These are phyloP conservation scores for Curvularia hawaiiensis DNA, from an alignment of 2,329 filamentous ascomycete genomes.

Conservation along the genomic window DNA sequence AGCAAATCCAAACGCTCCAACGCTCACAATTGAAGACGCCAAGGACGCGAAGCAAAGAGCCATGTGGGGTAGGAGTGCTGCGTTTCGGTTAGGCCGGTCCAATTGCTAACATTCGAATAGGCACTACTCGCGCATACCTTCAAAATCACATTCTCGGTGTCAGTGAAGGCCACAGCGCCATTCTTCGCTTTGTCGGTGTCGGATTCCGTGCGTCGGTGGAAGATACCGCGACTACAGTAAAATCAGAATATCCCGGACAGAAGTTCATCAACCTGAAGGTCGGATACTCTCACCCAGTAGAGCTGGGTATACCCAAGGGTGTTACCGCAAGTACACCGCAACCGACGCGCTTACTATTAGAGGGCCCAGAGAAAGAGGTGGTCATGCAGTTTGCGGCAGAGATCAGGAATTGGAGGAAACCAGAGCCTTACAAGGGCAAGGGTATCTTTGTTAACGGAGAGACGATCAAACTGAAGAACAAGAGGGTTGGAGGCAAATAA, in stretches of 20 bases:
- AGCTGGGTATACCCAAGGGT: conserved; percentile 80
- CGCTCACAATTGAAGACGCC: conserved; percentile 72
- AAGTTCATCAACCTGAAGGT: conserved; percentile 93
- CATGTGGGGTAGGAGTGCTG: conserved; percentile 80
- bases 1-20: conserved; percentile 64
- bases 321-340: conserved; percentile 87
- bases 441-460: conserved; percentile 98
- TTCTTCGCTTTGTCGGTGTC: conserved; percentile 90
- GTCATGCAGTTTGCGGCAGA: conserved; percentile 90
- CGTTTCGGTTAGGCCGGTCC: conserved; percentile 5
- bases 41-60: conserved; percentile 76
- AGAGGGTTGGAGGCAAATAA: conserved; percentile 62
- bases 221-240: conserved; percentile 69
- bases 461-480: conserved; percentile 97
- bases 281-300: conserved; percentile 94
- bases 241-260: conserved; percentile 76
- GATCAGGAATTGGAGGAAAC: conserved; percentile 85
- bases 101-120: conserved; percentile 52
- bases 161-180: conserved; percentile 93
- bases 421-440: conserved; percentile 99
- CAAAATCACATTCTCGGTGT: conserved; percentile 92
- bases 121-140: conserved; percentile 87
- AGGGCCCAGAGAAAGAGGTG: conserved; percentile 83
- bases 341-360: conserved; percentile 87
- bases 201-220: conserved; percentile 93